phyloP scores from a whole-genome alignment of 768 basidiomycete genomes.

The Pleurotus pulmonarius region DNA sequence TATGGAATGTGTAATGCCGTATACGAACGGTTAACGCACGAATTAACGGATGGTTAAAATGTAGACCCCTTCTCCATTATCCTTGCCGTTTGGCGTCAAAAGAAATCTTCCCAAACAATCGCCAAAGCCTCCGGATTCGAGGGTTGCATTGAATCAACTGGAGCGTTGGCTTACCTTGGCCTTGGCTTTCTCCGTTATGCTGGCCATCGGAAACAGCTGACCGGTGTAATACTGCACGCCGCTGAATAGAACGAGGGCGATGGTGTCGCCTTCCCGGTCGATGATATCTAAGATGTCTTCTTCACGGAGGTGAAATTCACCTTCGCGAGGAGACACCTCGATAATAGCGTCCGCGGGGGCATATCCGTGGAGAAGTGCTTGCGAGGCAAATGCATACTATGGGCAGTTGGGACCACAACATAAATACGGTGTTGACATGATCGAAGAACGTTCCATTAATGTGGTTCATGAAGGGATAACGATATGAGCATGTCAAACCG shows the following conservation, averaged over 20 bases:
- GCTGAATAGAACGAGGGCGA: constrained; percentile 89
- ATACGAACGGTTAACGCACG: no score
- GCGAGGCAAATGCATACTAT: constrained; percentile 97
- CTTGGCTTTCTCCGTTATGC: constrained; percentile 81
- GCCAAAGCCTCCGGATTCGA: no score
- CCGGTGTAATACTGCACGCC: constrained; percentile 98
- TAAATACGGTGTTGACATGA: no score
- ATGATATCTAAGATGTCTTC: constrained; percentile 83
- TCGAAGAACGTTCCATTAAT: no score
- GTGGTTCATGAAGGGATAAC: no score
- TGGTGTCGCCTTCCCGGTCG: constrained; percentile 64
- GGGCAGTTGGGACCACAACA: background rate
- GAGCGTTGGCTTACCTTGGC: constrained; percentile 52
- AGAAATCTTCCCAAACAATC: no score
- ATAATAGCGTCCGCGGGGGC: constrained; percentile 72
- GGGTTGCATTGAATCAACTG: constrained; percentile 5
- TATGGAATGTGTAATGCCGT: no score
- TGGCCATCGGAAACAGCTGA: constrained; percentile 86
- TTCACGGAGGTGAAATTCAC: constrained; percentile 83
- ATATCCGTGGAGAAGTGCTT: constrained; percentile 75
- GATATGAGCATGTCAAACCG: constrained; percentile 7
- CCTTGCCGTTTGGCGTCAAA: no score
- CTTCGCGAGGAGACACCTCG: constrained; percentile 73
- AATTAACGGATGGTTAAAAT: no score
- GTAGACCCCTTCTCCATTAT: no score